Evolutionary conservation across 768 basidiomycete genomes (phyloP), one percentile per base, ranked within the genome.

Genomic region (Boletellus ananiceps): DNA sequence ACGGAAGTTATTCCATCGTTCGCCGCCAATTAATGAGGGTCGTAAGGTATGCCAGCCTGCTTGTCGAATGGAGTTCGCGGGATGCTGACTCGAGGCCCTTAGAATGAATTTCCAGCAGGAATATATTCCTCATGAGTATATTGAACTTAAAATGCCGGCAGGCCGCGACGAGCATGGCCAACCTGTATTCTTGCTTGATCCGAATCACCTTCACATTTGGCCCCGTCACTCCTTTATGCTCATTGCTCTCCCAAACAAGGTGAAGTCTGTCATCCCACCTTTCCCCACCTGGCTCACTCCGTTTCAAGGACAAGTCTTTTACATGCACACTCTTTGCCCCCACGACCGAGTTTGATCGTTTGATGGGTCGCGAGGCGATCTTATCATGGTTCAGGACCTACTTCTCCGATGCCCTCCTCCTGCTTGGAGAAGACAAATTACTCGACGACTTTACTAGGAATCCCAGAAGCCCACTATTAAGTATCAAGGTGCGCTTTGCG

Each of bases 171-270:
- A 64, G 60, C 71, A 74, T 67, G 88, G 80, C 66, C 75, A 77
- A 52, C 72, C 83, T 55, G 74, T 73, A 23, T 98, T 88, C 74
- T 74, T 83, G 50, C 84, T 99, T 69, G 92, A 94, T 77, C 88
- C 90, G 61, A 87, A 88, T 69, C 89, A 98, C 70, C 84, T 99
- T 58, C 95, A 99, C 73, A 97, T 99, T 62, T 99, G 95, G 95
- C 96, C 95, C 57, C 87, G 95, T 65, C 90, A 93, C 69, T 91
- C 93, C 40, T 98, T 98, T 78, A 99, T 99, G 95, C 82, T 99
- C 61, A 97, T 99, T 62, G 95, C 93, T 18, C 83, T 99, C 49
- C 93, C 95, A 57, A 99, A 99, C 76, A 86, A 89, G 79, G 95
- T 95, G 72, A 71, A 60, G 36, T 38, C 25, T 40, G 49, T 58